Base-by-base conservation (phyloP, 805 yeast species). In the Schizosaccharomyces lindneri region DNA sequence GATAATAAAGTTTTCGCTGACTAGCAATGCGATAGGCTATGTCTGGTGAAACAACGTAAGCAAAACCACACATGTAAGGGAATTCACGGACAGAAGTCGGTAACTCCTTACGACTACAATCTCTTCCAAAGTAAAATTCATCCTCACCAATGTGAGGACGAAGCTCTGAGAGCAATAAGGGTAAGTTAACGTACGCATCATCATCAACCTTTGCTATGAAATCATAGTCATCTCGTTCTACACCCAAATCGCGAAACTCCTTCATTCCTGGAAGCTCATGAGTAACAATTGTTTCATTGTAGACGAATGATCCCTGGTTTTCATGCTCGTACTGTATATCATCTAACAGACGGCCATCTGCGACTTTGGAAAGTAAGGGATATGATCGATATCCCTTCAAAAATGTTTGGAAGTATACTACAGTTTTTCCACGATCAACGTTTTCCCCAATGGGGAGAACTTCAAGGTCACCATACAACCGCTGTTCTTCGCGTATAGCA, bases 141-240 rank as follows among this genome's bases (percentile, higher is more conserved):
- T 27, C 21, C 27, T 31, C 11, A n/a, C 60, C 60, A 27, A 39
- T 17, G 43, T 27, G 60, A 17, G 21, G 46, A 17, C 46, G 43
- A n/a, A 57, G 27, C 15, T 32, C 27, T 36, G 31, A 17, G 27
- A 39, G n/a, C 48, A 57, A 4, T 7, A n/a, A 21, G 11, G 48
- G 48, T 27, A 57, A 29, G 46, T 57, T 36, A 15, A 57, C 27
- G 48, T 29, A 57, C 9, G 60, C 17, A 41, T 57, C 60, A 36
- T 57, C 60, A 21, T 57, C 60, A 41, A 27, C 60, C 21, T 57
- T 57, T 11, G 31, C 48, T 17, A 57, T 41, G 32, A 57, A 57
- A 57, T 57, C 60, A 24, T 39, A 57, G 4, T 41, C 43, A 19
- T 57, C 21, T 9, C 29, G 21, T 9, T 11, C 13, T 3, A 11